Conservation (phyloP, 2,329 filamentous ascomycete genomes). For the Diaporthe sp. region DNA sequence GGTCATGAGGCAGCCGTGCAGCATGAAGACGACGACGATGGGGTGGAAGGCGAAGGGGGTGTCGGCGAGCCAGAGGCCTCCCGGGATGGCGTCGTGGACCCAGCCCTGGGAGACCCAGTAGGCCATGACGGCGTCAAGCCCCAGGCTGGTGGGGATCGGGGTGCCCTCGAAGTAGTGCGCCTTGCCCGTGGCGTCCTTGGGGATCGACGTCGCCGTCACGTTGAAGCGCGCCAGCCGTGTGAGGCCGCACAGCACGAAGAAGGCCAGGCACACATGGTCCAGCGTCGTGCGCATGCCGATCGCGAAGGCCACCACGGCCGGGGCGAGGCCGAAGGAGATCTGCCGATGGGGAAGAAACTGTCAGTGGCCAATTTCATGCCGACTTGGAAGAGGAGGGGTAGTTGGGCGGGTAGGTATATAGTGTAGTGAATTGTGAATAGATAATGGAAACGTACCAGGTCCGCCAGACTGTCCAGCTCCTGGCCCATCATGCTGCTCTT, state of each 20-base stretch:
- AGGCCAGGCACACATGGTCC: conserved; percentile 83
- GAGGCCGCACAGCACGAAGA: conserved; percentile 95
- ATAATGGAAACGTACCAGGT: conserved; percentile 79
- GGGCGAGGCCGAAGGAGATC: conserved; percentile 96
- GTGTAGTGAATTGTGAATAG: no score
- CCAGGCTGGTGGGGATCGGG: conserved; percentile 90
- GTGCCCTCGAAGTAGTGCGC: conserved; percentile 97
- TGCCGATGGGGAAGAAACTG: conserved; percentile 48
- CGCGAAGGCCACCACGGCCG: conserved; percentile 87
- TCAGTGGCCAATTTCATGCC: background rate
- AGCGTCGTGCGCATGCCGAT: conserved; percentile 86
- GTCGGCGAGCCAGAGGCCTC: conserved; percentile 75
- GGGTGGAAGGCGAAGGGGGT: conserved; percentile 86
- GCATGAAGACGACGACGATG: conserved; percentile 79
- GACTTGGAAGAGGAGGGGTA: no score
- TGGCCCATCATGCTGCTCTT: conserved; percentile 99
- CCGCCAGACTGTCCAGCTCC: conserved; percentile 94
- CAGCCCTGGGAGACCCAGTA: conserved; percentile 88
- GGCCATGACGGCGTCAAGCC: conserved; percentile 84
- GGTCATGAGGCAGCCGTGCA: conserved; percentile 95
- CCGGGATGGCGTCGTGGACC: conserved; percentile 81
- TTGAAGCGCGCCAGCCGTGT: conserved; percentile 97
- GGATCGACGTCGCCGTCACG: conserved; percentile 88
- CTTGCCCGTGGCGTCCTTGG: conserved; percentile 93
- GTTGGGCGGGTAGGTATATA: no score